phyloP scores from a whole-genome alignment of 805 yeast genomes.

The Cyberlindnera bimundalis region DNA sequence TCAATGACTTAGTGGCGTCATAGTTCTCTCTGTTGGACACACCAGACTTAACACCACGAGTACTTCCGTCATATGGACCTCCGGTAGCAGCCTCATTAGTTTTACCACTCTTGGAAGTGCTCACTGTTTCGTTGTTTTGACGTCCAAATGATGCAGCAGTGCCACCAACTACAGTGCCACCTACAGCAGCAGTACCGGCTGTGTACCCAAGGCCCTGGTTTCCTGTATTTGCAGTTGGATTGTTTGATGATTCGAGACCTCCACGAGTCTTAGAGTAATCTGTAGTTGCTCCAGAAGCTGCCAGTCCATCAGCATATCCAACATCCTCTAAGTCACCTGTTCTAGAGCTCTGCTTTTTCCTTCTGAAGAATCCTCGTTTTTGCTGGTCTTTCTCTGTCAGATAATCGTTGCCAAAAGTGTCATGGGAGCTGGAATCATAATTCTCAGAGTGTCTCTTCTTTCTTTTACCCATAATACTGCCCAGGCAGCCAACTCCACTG shows the following conservation, averaged over 20 bases:
- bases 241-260: neutral
- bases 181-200: slow-evolving; percentile 7
- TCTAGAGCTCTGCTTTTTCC: slow-evolving; percentile 11
- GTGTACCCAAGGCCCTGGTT: neutral
- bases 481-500: slow-evolving; percentile 23
- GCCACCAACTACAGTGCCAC: slow-evolving; percentile 4
- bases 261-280: slow-evolving; percentile 8
- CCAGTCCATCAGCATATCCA: slow-evolving; percentile 15
- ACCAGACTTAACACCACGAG: too few relatives aligned
- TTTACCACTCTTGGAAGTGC: neutral
- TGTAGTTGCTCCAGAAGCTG: slow-evolving; percentile 17
- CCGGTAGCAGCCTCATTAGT: too few relatives aligned
- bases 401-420: slow-evolving; percentile 28
- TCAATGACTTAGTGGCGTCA: too few relatives aligned
- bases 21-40: too few relatives aligned
- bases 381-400: slow-evolving; percentile 16
- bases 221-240: neutral
- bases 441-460: slow-evolving; percentile 19
- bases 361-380: slow-evolving; percentile 17
- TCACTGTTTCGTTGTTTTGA: neutral
- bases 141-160: slow-evolving; percentile 8
- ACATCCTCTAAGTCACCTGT: slow-evolving; percentile 14
- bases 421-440: slow-evolving; percentile 27
- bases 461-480: slow-evolving; percentile 11
- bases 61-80: too few relatives aligned